Conservation (phyloP, 345 rosid species). For the Lepidium sativum region DNA sequence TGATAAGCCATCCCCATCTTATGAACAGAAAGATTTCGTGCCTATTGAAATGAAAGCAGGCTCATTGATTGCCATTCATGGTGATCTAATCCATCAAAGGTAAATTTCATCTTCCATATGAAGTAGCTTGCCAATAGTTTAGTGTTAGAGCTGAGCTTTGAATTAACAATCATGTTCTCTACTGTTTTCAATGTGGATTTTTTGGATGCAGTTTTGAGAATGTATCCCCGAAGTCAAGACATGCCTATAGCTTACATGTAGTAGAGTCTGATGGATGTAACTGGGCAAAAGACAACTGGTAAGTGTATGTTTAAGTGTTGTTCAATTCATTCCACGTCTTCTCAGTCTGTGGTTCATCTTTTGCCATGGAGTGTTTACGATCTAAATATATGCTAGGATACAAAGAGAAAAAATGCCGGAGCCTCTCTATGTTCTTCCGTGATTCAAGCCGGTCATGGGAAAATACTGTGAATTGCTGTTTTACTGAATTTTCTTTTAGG, state of each 20-base stretch:
- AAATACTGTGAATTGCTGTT: neutral
- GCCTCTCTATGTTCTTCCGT: conserved; percentile 56
- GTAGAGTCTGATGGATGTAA: conserved; percentile 89
- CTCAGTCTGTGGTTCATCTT: neutral
- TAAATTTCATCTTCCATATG: conserved; percentile 14
- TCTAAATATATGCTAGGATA: conserved; percentile 44
- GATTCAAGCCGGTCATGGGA: conserved; percentile 14
- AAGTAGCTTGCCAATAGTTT: neutral
- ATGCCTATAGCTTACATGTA: conserved; percentile 89
- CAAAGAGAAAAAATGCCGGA: conserved; percentile 65
- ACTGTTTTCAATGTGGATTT: neutral
- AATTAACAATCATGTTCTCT: neutral
- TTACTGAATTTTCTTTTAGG: neutral
- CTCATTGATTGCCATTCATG: conserved; percentile 80
- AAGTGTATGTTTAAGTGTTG: neutral
- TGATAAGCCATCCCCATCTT: conserved; percentile 67
- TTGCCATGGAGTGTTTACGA: neutral
- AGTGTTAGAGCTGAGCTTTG: neutral
- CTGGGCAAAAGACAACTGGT: conserved; percentile 89
- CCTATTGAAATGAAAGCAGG: conserved; percentile 91
- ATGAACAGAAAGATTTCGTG: conserved; percentile 75
- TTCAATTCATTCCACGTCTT: neutral
- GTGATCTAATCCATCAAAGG: conserved; percentile 93
- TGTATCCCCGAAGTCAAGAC: conserved; percentile 68
- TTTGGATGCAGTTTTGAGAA: conserved; percentile 61